A percentile compares a stretch with the other conserved stretches of the same genome.
Conservation (phyloP, 495 filamentous ascomycete species). For the Umbilicaria muhlenbergii region DNA sequence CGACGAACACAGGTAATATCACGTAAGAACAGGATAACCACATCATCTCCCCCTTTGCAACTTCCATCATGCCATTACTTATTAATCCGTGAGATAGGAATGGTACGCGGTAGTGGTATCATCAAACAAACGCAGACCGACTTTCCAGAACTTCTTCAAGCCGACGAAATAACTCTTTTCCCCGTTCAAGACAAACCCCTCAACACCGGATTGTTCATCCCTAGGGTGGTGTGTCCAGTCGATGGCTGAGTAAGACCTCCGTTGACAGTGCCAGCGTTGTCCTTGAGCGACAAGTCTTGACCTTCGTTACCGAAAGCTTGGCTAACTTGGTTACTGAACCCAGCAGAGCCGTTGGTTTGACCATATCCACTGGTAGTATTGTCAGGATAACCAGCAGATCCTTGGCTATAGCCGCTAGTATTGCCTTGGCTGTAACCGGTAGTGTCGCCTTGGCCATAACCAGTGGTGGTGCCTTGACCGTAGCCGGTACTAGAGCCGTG, state of each 20-base stretch:
- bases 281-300: constrained; percentile 13
- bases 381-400: background rate
- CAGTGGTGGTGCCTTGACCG: constrained; percentile 1
- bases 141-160: background rate
- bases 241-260: constrained; percentile 1
- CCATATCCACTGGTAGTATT: constrained; percentile 8
- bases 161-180: constrained; percentile 2
- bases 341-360: constrained; percentile 17
- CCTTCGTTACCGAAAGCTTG: constrained; percentile 28
- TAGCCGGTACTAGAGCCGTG: constrained; percentile 3
- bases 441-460: background rate
- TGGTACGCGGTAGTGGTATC: constrained; percentile 24
- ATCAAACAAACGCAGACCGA: constrained; percentile 18
- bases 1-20: background rate
- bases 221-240: constrained; percentile 22
- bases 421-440: constrained; percentile 8
- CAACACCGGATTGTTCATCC: constrained; percentile 31
- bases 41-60: background rate
- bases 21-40: background rate
- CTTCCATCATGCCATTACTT: constrained; percentile 13
- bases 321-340: constrained; percentile 40
- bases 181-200: constrained; percentile 14
- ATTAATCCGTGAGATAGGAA: constrained; percentile 4
- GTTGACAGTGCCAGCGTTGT: constrained; percentile 2
- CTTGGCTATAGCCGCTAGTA: constrained; percentile 1